Base-by-base conservation (phyloP, 805 yeast genomes). In the Cyberlindnera saturnus region DNA sequence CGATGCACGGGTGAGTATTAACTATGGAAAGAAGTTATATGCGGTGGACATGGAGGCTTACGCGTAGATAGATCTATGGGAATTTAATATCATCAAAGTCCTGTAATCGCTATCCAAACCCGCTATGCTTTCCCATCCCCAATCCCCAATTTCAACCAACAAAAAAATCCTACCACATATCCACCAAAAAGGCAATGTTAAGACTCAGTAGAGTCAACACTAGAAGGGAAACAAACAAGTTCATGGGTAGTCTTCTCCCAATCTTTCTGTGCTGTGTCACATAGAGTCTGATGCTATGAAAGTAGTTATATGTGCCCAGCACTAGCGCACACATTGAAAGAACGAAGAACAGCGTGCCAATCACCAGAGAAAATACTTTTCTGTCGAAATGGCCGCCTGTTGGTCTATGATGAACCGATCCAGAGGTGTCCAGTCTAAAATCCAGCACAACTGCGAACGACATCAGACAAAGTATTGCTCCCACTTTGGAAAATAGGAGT, bases 221-320 rank as follows among this genome's bases (percentile, higher is more conserved):
- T 2, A 44, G 35, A 1, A 43, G 1, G 11, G 38, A 23, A 3
- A 51, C 31, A 15, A 44, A 43, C 15, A 40, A 17, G 33, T 49
- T 48, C 3, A 52, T 52, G 2, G 53, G 48, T 8, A 34, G 8
- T 15, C 35, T 41, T 6, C 50, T 43, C 3, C 55, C 56, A 0
- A 38, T 34, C 3, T 32, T 38, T 1, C 50, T 38, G 20, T 44
- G 43, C 17, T 54, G 49, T 3, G 48, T 44, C 7, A 55, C 37
- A 39, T 43, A 46, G 26, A 47, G 46, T 18, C 46, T 36, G 1
- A 55, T 39, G 19, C 41, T 54, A 17, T 38, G 43, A 30, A 43
- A 56, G 40, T 58, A 58, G 45, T 54, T 55, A 41, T 42, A 52
- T 1, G 43, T 14, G 0, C 58, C 61, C 6, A 56, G 17, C 0